Evolutionary conservation across 2,329 filamentous ascomycete genomes (phyloP).

Genomic region (Lachnellula hyalina): DNA sequence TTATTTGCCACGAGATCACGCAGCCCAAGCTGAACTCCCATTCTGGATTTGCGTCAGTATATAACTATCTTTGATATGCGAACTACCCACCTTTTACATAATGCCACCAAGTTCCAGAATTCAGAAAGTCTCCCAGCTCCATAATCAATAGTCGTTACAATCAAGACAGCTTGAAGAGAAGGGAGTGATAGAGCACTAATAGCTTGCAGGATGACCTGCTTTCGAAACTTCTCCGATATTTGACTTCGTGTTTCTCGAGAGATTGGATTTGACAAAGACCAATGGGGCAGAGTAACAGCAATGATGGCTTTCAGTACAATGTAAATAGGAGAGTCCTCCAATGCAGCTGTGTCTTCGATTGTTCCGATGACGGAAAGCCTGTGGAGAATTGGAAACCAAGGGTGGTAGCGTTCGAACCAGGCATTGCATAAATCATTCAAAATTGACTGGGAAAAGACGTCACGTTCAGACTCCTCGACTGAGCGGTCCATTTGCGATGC

Average conservation of each 20-base stretch:
- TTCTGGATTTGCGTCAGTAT: conserved; percentile 14
- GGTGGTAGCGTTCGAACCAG: conserved; percentile 35
- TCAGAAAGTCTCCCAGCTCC: conserved; percentile 29
- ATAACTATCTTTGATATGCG: not conserved
- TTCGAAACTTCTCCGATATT: conserved; percentile 24
- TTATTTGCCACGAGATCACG: conserved; percentile 29
- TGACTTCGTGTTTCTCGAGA: conserved; percentile 21
- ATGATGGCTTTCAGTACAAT: conserved; percentile 30
- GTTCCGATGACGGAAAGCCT: conserved; percentile 9
- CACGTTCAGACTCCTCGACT: conserved; percentile 4
- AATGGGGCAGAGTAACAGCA: conserved; percentile 28
- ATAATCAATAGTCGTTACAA: conserved; percentile 29
- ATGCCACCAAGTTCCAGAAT: conserved; percentile 32
- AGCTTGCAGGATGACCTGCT: conserved; percentile 27
- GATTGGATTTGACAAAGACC: conserved; percentile 20
- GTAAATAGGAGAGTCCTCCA: conserved; percentile 17
- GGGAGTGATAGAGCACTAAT: conserved; percentile 27
- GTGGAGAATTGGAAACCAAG: conserved; percentile 34
- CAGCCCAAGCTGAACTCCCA: conserved; percentile 29
- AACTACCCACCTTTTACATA: conserved; percentile 27
- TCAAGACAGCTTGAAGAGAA: conserved; percentile 31
- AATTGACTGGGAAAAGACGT: conserved; percentile 12
- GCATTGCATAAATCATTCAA: conserved; percentile 23
- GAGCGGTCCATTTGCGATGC: conserved; percentile 5
- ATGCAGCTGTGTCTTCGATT: conserved; percentile 1